Evolutionary conservation across 352 stramenopile genomes (phyloP).

Genomic region (Elongisporangium undulatum): DNA sequence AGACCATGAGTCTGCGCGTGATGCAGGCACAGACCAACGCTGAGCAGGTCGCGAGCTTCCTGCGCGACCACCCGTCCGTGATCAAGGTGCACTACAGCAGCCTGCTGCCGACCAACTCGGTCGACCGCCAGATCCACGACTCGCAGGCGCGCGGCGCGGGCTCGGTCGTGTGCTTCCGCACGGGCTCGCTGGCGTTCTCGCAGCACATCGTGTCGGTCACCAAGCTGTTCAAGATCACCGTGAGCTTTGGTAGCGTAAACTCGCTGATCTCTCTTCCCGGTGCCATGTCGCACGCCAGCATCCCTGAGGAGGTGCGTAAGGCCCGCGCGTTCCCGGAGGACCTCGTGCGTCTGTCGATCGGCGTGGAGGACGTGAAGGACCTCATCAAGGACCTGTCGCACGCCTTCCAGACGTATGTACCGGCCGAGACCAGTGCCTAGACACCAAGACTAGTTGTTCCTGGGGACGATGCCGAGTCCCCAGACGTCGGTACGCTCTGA

Average conservation of each 20-base stretch:
- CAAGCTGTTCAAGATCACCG: constrained; percentile 95
- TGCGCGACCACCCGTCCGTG: constrained; percentile 83
- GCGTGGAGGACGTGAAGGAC: constrained; percentile 93
- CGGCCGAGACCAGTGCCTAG: constrained; percentile 10
- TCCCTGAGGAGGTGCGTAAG: constrained; percentile 90
- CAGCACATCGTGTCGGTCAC: constrained; percentile 89
- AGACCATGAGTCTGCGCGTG: constrained; percentile 87
- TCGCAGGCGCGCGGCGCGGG: constrained; percentile 79
- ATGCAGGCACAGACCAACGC: constrained; percentile 88
- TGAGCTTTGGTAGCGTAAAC: constrained; percentile 92
- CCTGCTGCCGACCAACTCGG: constrained; percentile 58
- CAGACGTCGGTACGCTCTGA: constrained; percentile 20
- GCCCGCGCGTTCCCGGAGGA: constrained; percentile 90
- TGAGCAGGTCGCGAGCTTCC: constrained; percentile 82
- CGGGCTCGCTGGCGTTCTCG: constrained; percentile 79
- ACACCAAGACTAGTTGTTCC: not conserved
- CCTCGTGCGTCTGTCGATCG: constrained; percentile 92
- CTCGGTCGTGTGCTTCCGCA: constrained; percentile 91
- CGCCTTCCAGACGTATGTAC: constrained; percentile 82
- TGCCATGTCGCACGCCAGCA: constrained; percentile 95
- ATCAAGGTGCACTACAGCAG: constrained; percentile 91
- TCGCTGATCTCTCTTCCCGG: constrained; percentile 90
- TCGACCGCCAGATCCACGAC: constrained; percentile 80
- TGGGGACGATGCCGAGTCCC: not conserved
- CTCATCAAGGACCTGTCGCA: constrained; percentile 92